Evolutionary conservation across 768 basidiomycete genomes (phyloP), one percentile per base, ranked within the genome.

Genomic region (Thelephora ganbajun): DNA sequence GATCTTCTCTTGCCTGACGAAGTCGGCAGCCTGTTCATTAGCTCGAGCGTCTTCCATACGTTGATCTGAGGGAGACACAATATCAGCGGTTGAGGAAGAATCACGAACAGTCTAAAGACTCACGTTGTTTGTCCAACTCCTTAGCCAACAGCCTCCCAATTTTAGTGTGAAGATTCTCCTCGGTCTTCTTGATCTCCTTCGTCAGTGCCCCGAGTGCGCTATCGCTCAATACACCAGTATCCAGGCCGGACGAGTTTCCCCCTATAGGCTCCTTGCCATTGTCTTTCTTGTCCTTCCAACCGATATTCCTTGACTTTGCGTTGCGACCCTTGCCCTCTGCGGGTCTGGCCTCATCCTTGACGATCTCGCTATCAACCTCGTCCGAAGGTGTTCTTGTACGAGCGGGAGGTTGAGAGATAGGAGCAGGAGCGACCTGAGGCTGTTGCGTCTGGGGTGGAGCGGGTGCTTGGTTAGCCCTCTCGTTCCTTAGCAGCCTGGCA

Each of bases 121-220:
- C 53, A 89, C 89, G 80, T 62, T 91, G 87, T 64, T 83, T 90
- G 58, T 91, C 89, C 72, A 92, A 80, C 63, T 92, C 89, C 66
- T 85, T 86, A 34, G 74, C 73, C 53, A 92, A 79, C 45, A 89
- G 65, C 39, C 82, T 77, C n/a, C 80, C 80, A 50, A 92, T 79
- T 43, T 81, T 77, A 35, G 62, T 77, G 53, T 86, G 81, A 44
- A 92, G 62, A 54, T 66, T 87, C 57, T 87, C 85, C 62, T 92
- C 88, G 36, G 83, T 79, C 69, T 81, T 83, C 61, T 72, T 78
- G 54, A 90, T 88, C 63, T 91, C 88, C 58, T 80, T 77, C 39
- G 76, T 69, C 45, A 91, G 66, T 11, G 74, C 67, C 18, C 74
- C 72, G 37, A 87, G 62, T 43, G 68, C 61, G 11, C 75, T 68